Percentiles rank a stretch among this genome's conserved stretches.
Evolutionary conservation across 2,329 filamentous ascomycete genomes (phyloP).

Genomic region (Phyllosticta paracitricarpa): DNA sequence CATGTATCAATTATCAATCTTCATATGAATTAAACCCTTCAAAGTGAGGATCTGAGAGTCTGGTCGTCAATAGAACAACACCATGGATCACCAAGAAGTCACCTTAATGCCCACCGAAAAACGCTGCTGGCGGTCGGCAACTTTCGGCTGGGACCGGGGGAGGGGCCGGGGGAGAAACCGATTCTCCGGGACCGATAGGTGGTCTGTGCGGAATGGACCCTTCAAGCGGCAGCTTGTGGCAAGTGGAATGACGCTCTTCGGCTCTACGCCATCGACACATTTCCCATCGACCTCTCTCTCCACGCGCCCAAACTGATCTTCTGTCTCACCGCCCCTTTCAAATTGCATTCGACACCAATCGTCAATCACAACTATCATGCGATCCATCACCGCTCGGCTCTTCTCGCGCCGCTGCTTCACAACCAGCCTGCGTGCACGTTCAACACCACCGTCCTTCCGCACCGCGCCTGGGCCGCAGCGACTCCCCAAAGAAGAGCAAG

Average conservation of each 20-base stretch:
- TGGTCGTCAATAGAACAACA: not conserved
- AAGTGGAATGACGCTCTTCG: not conserved
- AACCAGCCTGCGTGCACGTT: slow-evolving; percentile 1
- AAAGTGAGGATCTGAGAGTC: too few species aligned
- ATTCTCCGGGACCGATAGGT: not conserved
- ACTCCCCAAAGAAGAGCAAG: slow-evolving; percentile 79
- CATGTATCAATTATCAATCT: too few species aligned
- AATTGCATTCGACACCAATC: not conserved
- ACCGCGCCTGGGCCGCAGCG: slow-evolving; percentile 65
- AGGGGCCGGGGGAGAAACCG: slow-evolving; percentile 7
- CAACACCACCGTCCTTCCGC: slow-evolving; percentile 14
- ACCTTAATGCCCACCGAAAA: too few species aligned
- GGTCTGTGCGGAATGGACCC: not conserved
- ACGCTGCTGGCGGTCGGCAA: not conserved
- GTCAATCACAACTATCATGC: not conserved
- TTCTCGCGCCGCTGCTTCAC: not conserved
- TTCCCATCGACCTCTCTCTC: slow-evolving; percentile 1
- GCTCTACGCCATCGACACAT: not conserved
- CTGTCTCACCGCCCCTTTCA: not conserved
- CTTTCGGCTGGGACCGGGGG: not conserved
- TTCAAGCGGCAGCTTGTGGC: not conserved
- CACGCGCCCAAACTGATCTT: not conserved
- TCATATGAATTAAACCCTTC: too few species aligned
- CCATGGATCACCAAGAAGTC: not conserved
- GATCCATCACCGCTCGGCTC: not conserved